Evolutionary conservation across 768 basidiomycete species (phyloP).

Genomic region (Leccinum longicurvipes): DNA sequence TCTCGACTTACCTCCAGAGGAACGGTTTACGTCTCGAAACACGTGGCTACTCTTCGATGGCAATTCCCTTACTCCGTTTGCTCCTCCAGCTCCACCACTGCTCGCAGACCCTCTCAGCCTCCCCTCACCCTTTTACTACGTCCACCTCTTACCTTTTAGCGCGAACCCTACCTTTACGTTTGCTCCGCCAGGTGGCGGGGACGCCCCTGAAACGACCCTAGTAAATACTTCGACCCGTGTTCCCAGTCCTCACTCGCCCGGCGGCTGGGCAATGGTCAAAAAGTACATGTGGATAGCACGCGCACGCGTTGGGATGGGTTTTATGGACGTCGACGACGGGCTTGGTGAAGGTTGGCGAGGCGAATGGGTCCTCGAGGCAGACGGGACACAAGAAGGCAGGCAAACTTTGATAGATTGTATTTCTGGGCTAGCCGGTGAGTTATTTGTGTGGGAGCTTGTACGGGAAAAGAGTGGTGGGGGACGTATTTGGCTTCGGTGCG

Average conservation of each 20-base stretch:
- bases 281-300: conserved; percentile 67
- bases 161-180: conserved; percentile 25
- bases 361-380: conserved; percentile 78
- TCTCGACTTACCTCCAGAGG: conserved; percentile 18
- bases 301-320: conserved; percentile 37
- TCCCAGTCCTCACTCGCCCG: conserved; percentile 57
- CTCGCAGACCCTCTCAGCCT: conserved; percentile 56
- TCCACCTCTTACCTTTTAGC: conserved; percentile 52
- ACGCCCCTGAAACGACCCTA: conserved; percentile 48
- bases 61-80: conserved; percentile 54
- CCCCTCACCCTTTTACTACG: conserved; percentile 75
- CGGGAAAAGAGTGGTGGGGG: conserved; percentile 59
- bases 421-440: conserved; percentile 32
- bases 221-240: conserved; percentile 38
- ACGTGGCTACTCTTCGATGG: conserved; percentile 81
- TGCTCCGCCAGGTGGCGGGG: conserved; percentile 29
- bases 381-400: conserved; percentile 68
- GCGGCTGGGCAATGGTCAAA: conserved; percentile 56
- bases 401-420: conserved; percentile 56
- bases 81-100: conserved; percentile 49
- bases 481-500: conserved; percentile 63
- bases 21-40: conserved; percentile 20
- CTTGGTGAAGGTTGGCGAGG: conserved; percentile 70
- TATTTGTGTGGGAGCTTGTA: conserved; percentile 51
- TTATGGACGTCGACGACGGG: conserved; percentile 34